Evolutionary conservation across 2,329 filamentous ascomycete species (phyloP), one percentile per base, ranked within the genome.

Genomic region (Calonectria henricotiae): DNA sequence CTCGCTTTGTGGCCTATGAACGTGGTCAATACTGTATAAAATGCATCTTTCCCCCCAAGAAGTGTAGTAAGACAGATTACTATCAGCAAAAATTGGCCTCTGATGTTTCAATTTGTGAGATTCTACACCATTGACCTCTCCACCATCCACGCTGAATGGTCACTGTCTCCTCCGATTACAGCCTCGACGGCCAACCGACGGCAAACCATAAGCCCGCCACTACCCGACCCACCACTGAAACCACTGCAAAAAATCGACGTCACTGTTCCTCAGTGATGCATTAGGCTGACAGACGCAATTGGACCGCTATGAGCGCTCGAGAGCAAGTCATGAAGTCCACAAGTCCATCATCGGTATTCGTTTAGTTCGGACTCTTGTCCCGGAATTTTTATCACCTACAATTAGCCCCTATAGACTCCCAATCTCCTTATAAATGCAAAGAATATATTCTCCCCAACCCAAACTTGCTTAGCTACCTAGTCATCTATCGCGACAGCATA

Each of bases 151-250:
- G 67, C 63, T 46, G 51, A 63, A 46, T n/a, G 32, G 51, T 20
- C 51, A 43, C 30, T 20, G 25, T 39, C 60, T 67, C 61, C 54
- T 67, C 61, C 54, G 43, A 71, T 39, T 69, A 47, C 27, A 69
- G 62, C 75, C 43, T 65, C 62, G 47, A 17, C 62, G 23, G 39
- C 67, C 51, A 69, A 71, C 60, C 41, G 68, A 54, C 30, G 35
- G 23, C 64, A 75, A 73, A 75, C 65, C 66, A 58, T 68, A 71
- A 69, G 71, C 75, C 75, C 75, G 75, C 71, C 67, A 68, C 65
- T 77, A 77, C 71, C 75, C 75, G 75, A 58, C 61, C 58, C 58
- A 61, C 71, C 61, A 68, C 51, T 8, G n/a, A 58, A 58, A 39
- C 23, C 20, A 39, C 35, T 54, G 6, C 32, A 70, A 44, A 15